Evolutionary conservation across 2,329 filamentous ascomycete species (phyloP), one percentile per base, ranked within the genome.

Genomic region (Hypoxylon sp.): DNA sequence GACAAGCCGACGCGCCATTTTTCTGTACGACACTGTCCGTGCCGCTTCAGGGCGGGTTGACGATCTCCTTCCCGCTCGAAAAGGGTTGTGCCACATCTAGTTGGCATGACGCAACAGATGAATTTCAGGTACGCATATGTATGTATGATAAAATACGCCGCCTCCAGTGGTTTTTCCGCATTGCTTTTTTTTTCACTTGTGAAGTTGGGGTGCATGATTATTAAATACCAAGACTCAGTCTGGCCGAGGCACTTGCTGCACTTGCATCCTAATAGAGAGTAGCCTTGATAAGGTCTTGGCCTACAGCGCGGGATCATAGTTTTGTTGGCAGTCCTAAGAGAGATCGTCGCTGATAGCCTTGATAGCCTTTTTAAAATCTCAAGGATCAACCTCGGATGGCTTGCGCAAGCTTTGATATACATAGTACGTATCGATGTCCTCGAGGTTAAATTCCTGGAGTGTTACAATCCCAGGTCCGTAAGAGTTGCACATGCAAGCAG

Each of bases 1-100:
- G 58, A 63, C 67, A 71, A 66, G 67, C 70, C 67, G 70, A 75
- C 72, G 72, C 72, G 75, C 74, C 74, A 75, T 75, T 76, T 76
- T 76, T 74, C 70, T 73, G 73, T 75, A 73, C 72, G 74, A 74
- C 73, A 76, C 73, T 72, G 70, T 74, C 70, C 70, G 68, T 73
- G 74, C 73, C 74, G 73, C 71, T 60, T 68, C 55, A 58, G 65
- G 58, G 68, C 73, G 71, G 38, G 62, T 59, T 64, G 67, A 65
- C 58, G 67, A 72, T 73, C 70, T 73, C 58, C 67, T 67, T 71
- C 60, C 63, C 71, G 65, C 61, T 49, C 65, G 63, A 65, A 69
- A 59, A 60, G 53, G 49, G 60, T 67, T 69, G 63, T 71, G 68
- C 68, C 55, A 67, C 66, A 68, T 71, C 64, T 57, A 51, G 65